Conservation (phyloP, 768 basidiomycete genomes). For the Macrolepiota fuliginosa region DNA sequence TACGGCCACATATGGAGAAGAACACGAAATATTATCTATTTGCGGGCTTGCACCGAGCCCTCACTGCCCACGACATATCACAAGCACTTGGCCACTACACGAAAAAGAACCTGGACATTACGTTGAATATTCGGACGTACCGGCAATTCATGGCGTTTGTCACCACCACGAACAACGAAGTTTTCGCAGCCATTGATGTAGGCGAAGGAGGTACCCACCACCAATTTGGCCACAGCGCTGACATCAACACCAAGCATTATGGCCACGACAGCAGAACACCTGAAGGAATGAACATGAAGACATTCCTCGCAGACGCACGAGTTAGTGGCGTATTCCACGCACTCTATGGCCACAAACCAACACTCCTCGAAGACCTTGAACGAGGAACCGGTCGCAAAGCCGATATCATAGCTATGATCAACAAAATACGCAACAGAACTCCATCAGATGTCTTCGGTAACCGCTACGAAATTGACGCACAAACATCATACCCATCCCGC, state of each 20-base stretch:
- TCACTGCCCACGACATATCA: not conserved
- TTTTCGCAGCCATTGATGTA: not conserved
- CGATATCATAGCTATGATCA: not conserved
- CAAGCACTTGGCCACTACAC: not conserved
- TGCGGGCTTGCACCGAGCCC: not conserved
- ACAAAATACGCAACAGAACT: not conserved
- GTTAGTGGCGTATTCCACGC: constrained; percentile 17
- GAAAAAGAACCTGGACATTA: not conserved
- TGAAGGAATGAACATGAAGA: constrained; percentile 4
- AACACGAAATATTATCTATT: not conserved
- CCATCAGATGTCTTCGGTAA: not conserved
- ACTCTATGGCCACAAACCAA: not conserved
- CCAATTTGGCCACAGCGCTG: constrained; percentile 14
- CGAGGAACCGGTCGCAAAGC: not conserved
- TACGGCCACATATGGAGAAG: not conserved
- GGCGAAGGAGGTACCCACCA: not conserved
- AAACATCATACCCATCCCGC: not conserved
- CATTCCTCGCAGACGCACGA: constrained; percentile 8
- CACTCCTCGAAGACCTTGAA: not conserved
- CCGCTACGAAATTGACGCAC: not conserved
- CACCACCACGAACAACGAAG: not conserved
- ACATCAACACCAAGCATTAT: constrained; percentile 15
- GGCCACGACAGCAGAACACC: constrained; percentile 14
- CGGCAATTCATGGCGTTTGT: not conserved
- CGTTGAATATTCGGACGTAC: not conserved